A percentile compares a stretch with the other conserved stretches of the same genome.
Conservation (phyloP, 1,139 yeast genomes). For the Diutina ranongensis region DNA sequence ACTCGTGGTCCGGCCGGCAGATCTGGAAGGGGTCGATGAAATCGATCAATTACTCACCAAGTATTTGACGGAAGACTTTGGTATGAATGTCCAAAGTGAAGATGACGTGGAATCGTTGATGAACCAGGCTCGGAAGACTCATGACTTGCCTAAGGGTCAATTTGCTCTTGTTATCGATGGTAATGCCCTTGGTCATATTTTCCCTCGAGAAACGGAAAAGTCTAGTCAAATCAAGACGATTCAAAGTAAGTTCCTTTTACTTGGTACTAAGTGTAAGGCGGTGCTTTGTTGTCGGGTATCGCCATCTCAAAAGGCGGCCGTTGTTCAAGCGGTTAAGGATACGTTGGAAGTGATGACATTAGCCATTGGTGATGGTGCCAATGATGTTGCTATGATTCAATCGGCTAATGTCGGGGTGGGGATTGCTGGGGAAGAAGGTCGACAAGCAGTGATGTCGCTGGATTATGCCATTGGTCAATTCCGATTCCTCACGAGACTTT, state of each 20-base stretch:
- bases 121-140: conserved; percentile 10
- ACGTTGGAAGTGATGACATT: conserved; percentile 47
- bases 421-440: conserved; percentile 59
- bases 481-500: conserved; percentile 40
- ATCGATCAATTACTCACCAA: neutral
- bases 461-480: conserved; percentile 60
- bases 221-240: conserved; percentile 7
- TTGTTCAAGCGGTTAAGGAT: conserved; percentile 41
- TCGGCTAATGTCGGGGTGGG: conserved; percentile 58
- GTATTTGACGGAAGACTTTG: neutral
- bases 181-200: conserved; percentile 11
- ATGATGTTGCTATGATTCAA: conserved; percentile 61
- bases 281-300: conserved; percentile 58
- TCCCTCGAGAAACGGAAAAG: conserved; percentile 1
- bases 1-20: conserved; percentile 9
- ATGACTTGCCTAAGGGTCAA: conserved; percentile 10
- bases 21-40: neutral
- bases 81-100: neutral
- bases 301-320: conserved; percentile 51
- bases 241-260: conserved; percentile 33
- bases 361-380: conserved; percentile 61
- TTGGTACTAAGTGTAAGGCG: conserved; percentile 49
- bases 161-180: conserved; percentile 12
- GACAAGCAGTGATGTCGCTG: conserved; percentile 59
- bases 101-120: conserved; percentile 9